Evolutionary conservation across 225 moss, liverwort and hornwort species (phyloP).

Genomic region (Ulota crispa): DNA sequence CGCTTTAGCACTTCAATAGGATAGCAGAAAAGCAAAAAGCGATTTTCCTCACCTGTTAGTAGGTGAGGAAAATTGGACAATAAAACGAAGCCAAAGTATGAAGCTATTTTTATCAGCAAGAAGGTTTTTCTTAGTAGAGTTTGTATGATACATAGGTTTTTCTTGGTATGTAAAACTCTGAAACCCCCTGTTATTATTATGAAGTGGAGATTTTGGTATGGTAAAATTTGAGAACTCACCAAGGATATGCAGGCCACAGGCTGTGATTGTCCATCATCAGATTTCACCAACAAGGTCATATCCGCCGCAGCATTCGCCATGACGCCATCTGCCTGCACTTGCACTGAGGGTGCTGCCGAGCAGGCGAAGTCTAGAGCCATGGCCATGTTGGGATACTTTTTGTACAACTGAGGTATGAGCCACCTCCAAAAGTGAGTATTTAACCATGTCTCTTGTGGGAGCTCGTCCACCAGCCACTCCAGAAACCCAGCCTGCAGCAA

Average conservation of each 20-base stretch:
- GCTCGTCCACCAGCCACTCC: slow-evolving; percentile 65
- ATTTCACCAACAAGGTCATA: slow-evolving; percentile 65
- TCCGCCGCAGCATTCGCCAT: slow-evolving; percentile 59
- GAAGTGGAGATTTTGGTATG: background rate
- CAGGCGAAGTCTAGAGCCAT: slow-evolving; percentile 77
- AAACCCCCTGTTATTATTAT: too few relatives aligned
- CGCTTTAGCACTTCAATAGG: too few relatives aligned
- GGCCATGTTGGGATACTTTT: slow-evolving; percentile 78
- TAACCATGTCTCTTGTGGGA: slow-evolving; percentile 67
- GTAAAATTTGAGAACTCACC: slow-evolving; percentile 39
- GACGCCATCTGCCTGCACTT: slow-evolving; percentile 56
- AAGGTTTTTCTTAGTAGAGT: too few relatives aligned
- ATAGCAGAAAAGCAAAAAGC: too few relatives aligned
- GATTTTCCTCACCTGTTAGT: too few relatives aligned
- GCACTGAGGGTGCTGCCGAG: slow-evolving; percentile 56
- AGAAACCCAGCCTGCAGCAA: slow-evolving; percentile 60
- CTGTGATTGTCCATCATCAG: slow-evolving; percentile 20
- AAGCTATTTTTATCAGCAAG: too few relatives aligned
- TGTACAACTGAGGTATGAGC: slow-evolving; percentile 84
- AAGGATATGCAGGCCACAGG: slow-evolving; percentile 75
- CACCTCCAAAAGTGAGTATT: slow-evolving; percentile 82
- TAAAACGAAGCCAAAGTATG: too few relatives aligned
- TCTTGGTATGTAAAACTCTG: too few relatives aligned
- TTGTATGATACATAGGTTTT: too few relatives aligned
- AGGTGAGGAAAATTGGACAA: too few relatives aligned